Evolutionary conservation across 768 basidiomycete genomes (phyloP).

Genomic region (Pleurotus pulmonarius): DNA sequence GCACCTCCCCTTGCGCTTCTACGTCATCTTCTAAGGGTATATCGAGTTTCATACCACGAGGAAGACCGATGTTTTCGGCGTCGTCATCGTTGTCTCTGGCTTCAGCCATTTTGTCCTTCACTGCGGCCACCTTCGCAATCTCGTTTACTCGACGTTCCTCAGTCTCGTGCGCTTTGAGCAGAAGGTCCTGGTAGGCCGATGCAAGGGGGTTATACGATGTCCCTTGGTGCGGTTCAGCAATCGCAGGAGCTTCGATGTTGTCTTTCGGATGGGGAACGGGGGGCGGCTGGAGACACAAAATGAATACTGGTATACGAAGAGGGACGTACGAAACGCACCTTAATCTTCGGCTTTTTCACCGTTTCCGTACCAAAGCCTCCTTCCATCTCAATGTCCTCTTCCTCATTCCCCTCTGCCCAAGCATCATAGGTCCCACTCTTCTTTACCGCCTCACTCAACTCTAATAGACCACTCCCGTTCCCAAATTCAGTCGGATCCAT

Average conservation of each 20-base stretch:
- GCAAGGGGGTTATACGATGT: constrained; percentile 87
- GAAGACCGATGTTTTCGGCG: constrained; percentile 28
- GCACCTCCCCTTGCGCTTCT: constrained; percentile 24
- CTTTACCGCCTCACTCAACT: constrained; percentile 66
- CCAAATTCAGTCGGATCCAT: constrained; percentile 67
- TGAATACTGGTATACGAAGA: constrained; percentile 1
- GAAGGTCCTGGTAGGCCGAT: constrained; percentile 65
- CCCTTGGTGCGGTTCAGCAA: constrained; percentile 73
- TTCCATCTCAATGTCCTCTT: constrained; percentile 26
- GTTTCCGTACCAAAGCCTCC: constrained; percentile 36
- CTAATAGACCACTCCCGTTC: constrained; percentile 60
- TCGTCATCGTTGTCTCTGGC: constrained; percentile 33
- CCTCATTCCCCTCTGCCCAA: constrained; percentile 42
- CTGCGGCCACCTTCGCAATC: constrained; percentile 46
- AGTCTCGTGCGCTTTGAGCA: constrained; percentile 60
- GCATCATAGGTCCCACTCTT: constrained; percentile 64
- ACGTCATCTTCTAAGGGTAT: constrained; percentile 32
- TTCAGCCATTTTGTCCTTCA: constrained; percentile 52
- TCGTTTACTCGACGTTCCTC: constrained; percentile 59
- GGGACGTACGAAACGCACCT: constrained; percentile 35
- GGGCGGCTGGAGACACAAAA: constrained; percentile 44
- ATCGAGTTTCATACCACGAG: constrained; percentile 64
- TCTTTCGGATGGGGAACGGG: constrained; percentile 37
- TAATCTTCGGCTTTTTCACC: constrained; percentile 41
- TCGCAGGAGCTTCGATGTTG: constrained; percentile 60